Evolutionary conservation across 768 basidiomycete genomes (phyloP).

Genomic region (Neoboletus subvelutipes): DNA sequence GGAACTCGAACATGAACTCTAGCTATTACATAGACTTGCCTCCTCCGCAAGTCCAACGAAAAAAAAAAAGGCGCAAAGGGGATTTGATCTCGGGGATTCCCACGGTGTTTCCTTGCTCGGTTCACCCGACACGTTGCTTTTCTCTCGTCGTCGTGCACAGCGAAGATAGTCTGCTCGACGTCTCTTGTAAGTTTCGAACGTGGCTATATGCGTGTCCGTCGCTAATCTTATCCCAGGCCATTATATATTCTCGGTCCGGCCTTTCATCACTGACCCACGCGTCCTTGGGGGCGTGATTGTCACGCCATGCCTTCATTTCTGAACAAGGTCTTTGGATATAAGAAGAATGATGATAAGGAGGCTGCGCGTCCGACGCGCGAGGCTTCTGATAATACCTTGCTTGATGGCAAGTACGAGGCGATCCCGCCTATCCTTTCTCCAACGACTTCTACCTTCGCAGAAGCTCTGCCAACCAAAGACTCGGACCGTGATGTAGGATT

Average conservation of each 20-base stretch:
- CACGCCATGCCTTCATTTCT: slow-evolving; percentile 61
- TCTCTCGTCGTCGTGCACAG: slow-evolving; percentile 1
- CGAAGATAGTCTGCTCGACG: background rate
- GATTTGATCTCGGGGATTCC: slow-evolving; percentile 10
- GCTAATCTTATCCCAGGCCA: slow-evolving; percentile 11
- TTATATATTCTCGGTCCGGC: slow-evolving; percentile 4
- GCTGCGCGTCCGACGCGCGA: slow-evolving; percentile 30
- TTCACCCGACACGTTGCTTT: background rate
- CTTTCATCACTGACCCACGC: slow-evolving; percentile 14
- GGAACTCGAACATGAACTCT: background rate
- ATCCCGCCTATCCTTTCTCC: slow-evolving; percentile 50
- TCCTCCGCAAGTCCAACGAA: background rate
- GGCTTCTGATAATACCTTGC: slow-evolving; percentile 44
- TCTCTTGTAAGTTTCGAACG: slow-evolving; percentile 1
- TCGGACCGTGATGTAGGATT: slow-evolving; percentile 45
- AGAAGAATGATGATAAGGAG: slow-evolving; percentile 58
- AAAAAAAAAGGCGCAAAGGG: background rate
- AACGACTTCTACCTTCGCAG: slow-evolving; percentile 21
- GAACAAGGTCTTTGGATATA: slow-evolving; percentile 76
- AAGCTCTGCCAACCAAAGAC: slow-evolving; percentile 31
- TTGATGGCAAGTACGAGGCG: slow-evolving; percentile 76
- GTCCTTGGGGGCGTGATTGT: slow-evolving; percentile 13
- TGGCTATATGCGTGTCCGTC: background rate
- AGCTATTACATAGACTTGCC: too few species aligned
- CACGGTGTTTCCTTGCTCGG: slow-evolving; percentile 6